Conservation (phyloP, 768 basidiomycete species). For the Gloeostereum incarnatum region DNA sequence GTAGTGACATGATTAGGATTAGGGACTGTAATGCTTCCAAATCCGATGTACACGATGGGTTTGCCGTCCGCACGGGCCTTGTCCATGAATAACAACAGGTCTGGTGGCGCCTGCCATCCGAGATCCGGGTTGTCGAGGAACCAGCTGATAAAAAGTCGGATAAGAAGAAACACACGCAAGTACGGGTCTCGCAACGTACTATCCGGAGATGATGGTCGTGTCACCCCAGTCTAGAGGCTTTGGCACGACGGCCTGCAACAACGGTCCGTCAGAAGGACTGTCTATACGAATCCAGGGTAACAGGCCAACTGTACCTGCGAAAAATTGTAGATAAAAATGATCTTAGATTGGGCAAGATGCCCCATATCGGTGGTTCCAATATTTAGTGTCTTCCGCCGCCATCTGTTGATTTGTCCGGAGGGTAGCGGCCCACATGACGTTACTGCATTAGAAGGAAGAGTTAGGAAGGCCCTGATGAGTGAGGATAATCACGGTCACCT, state of each 20-base stretch:
- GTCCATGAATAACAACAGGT: constrained; percentile 42
- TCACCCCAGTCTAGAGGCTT: constrained; percentile 68
- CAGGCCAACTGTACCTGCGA: constrained; percentile 28
- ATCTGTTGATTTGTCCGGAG: constrained; percentile 55
- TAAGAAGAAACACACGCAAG: background rate
- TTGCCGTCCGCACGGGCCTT: constrained; percentile 46
- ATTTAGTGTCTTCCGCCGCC: constrained; percentile 43
- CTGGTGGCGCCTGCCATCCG: constrained; percentile 43
- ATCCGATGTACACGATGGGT: constrained; percentile 63
- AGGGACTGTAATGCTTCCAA: constrained; percentile 62
- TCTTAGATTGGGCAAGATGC: constrained; percentile 48
- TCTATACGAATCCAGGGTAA: background rate
- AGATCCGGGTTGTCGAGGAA: constrained; percentile 55
- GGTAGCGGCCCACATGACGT: constrained; percentile 61
- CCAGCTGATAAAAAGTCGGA: constrained; percentile 25
- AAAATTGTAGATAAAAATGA: constrained; percentile 60
- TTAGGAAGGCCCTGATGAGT: too few relatives aligned
- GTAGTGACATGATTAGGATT: constrained; percentile 43
- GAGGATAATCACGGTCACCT: too few relatives aligned
- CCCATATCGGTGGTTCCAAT: constrained; percentile 51
- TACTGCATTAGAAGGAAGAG: too few relatives aligned
- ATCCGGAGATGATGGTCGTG: constrained; percentile 44
- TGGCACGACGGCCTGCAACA: constrained; percentile 42
- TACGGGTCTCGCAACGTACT: constrained; percentile 27
- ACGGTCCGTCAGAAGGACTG: constrained; percentile 1